Evolutionary conservation across 1,139 yeast genomes (phyloP).

Genomic region (Blastobotrys illinoisensis): DNA sequence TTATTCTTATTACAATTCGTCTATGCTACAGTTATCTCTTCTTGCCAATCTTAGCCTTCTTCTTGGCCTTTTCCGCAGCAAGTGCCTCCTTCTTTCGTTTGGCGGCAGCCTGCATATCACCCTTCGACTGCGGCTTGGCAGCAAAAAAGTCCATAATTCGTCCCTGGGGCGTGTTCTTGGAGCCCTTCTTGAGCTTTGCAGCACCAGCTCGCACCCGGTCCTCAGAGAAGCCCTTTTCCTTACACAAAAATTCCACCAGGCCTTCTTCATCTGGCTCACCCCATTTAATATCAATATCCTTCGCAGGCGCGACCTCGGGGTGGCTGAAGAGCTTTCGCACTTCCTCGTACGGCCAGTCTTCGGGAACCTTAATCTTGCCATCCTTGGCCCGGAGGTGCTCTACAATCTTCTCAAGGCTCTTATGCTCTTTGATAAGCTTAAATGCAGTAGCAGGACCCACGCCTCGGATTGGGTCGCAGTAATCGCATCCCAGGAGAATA

Average conservation of each 20-base stretch:
- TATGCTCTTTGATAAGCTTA: conserved; percentile 81
- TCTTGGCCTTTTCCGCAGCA: conserved; percentile 22
- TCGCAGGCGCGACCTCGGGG: conserved; percentile 69
- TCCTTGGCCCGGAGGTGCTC: conserved; percentile 55
- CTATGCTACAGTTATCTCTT: neutral
- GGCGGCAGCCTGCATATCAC: conserved; percentile 23
- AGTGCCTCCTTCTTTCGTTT: conserved; percentile 25
- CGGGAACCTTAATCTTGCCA: conserved; percentile 78
- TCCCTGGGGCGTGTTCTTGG: conserved; percentile 84
- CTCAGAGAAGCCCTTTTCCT: conserved; percentile 80
- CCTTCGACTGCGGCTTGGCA: conserved; percentile 48
- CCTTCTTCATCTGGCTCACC: conserved; percentile 71
- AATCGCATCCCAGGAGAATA: conserved; percentile 92
- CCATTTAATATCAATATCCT: conserved; percentile 60
- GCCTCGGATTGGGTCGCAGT: conserved; percentile 91
- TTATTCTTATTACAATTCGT: neutral
- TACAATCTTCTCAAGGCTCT: conserved; percentile 70
- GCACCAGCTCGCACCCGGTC: conserved; percentile 88
- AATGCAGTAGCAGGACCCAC: conserved; percentile 94
- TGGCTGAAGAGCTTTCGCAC: conserved; percentile 76
- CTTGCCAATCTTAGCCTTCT: conserved; percentile 15
- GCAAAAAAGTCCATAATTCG: conserved; percentile 88
- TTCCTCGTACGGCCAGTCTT: conserved; percentile 88
- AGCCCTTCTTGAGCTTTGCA: conserved; percentile 73
- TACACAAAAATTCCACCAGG: conserved; percentile 63